phyloP scores from a whole-genome alignment of 2,329 filamentous ascomycete genomes.

The Pseudopyricularia cyperi region DNA sequence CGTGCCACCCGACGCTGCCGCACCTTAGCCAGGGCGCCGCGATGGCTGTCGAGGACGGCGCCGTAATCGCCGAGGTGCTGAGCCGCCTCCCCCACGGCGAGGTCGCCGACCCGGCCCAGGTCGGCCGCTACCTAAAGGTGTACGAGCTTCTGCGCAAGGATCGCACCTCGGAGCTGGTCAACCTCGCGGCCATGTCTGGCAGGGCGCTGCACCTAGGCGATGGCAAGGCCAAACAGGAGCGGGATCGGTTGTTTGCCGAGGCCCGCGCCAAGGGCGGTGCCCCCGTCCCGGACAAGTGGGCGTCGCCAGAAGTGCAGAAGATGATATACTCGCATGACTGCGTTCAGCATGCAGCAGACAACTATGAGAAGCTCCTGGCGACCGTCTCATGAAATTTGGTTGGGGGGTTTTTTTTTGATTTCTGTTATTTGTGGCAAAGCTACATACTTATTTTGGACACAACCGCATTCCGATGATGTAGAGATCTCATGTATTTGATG shows the following conservation, averaged over 20 bases:
- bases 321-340: constrained; percentile 55
- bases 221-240: constrained; percentile 43
- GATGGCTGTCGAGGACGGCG: constrained; percentile 56
- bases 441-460: too few species aligned
- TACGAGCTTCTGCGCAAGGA: constrained; percentile 46
- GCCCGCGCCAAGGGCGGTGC: constrained; percentile 26
- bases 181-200: constrained; percentile 37
- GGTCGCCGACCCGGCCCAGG: constrained; percentile 17
- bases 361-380: constrained; percentile 34
- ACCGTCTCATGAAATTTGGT: constrained; percentile 9
- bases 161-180: constrained; percentile 37
- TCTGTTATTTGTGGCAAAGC: too few species aligned
- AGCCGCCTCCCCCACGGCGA: constrained; percentile 18
- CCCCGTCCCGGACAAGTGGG: constrained; percentile 54
- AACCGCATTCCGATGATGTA: too few species aligned
- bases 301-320: constrained; percentile 54
- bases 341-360: constrained; percentile 36
- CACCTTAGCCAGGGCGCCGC: constrained; percentile 56
- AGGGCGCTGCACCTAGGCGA: constrained; percentile 45
- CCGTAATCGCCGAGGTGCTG: constrained; percentile 42
- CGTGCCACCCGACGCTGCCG: constrained; percentile 55
- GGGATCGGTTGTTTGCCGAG: constrained; percentile 41
- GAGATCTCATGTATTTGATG: too few species aligned
- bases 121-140: constrained; percentile 35
- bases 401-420: background rate